Percentiles rank a stretch among this genome's conserved stretches.
Conservation (phyloP, 2,329 filamentous ascomycete genomes). For the Calonectria naviculata region DNA sequence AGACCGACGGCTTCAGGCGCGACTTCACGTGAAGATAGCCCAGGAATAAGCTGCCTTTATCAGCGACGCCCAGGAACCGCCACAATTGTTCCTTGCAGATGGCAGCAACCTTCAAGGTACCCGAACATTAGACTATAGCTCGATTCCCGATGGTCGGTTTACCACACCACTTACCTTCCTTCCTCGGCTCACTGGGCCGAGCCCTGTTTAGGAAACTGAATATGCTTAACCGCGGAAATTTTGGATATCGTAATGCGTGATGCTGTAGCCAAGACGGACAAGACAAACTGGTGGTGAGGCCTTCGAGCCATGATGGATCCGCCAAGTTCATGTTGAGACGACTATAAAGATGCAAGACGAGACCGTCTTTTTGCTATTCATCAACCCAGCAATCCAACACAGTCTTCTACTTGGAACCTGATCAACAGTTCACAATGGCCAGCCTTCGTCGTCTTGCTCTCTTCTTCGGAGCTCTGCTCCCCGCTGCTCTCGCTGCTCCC, state of each 20-base stretch:
- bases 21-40: neutral
- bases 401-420: neutral
- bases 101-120: neutral
- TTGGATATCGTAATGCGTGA: slow-evolving; percentile 30
- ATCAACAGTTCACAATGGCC: slow-evolving; percentile 35
- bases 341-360: neutral
- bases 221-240: slow-evolving; percentile 10
- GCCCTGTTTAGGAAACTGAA: slow-evolving; percentile 38
- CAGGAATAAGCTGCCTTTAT: neutral
- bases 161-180: slow-evolving; percentile 34
- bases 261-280: slow-evolving; percentile 21
- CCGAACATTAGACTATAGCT: neutral
- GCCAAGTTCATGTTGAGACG: neutral
- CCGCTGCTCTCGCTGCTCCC: slow-evolving; percentile 44
- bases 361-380: neutral
- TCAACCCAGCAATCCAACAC: neutral
- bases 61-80: slow-evolving; percentile 1
- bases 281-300: neutral
- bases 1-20: neutral
- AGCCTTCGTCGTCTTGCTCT: slow-evolving; percentile 45
- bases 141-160: neutral
- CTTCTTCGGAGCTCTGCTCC: slow-evolving; percentile 46
- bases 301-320: neutral
- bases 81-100: slow-evolving; percentile 13
- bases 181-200: slow-evolving; percentile 34